Conservation (phyloP, 768 basidiomycete genomes). For the Artomyces pyxidatus region DNA sequence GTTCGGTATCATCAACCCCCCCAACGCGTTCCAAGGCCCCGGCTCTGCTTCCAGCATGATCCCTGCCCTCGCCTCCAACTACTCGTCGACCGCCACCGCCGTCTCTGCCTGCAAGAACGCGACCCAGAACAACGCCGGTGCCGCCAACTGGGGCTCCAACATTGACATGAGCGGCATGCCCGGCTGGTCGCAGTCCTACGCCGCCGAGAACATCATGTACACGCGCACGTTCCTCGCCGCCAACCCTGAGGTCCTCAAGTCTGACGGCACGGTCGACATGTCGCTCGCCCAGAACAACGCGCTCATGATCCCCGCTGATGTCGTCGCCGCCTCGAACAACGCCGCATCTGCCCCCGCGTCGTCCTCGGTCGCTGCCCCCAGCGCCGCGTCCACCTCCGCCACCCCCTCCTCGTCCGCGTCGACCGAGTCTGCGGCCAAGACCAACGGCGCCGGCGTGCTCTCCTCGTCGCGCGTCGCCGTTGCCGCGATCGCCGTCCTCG, state of each 20-base stretch:
- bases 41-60: constrained; percentile 49
- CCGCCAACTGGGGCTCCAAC: constrained; percentile 53
- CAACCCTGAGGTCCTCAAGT: constrained; percentile 43
- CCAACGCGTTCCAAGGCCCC: constrained; percentile 35
- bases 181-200: constrained; percentile 38
- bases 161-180: constrained; percentile 52
- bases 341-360: constrained; percentile 25
- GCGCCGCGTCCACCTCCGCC: constrained; percentile 14
- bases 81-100: constrained; percentile 50
- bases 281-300: constrained; percentile 34
- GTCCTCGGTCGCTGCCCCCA: constrained; percentile 10
- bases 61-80: constrained; percentile 27
- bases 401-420: constrained; percentile 16
- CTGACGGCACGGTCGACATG: constrained; percentile 46
- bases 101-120: constrained; percentile 38
- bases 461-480: constrained; percentile 43
- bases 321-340: constrained; percentile 31
- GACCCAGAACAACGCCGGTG: constrained; percentile 40
- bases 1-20: constrained; percentile 75
- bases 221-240: constrained; percentile 35
- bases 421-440: constrained; percentile 17
- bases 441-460: constrained; percentile 39
- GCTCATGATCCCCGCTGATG: constrained; percentile 53
- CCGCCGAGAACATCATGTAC: constrained; percentile 53
- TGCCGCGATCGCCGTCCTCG: constrained; percentile 41